phyloP scores from a whole-genome alignment of 148 eudicot species.

The Polygonum maritimum region DNA sequence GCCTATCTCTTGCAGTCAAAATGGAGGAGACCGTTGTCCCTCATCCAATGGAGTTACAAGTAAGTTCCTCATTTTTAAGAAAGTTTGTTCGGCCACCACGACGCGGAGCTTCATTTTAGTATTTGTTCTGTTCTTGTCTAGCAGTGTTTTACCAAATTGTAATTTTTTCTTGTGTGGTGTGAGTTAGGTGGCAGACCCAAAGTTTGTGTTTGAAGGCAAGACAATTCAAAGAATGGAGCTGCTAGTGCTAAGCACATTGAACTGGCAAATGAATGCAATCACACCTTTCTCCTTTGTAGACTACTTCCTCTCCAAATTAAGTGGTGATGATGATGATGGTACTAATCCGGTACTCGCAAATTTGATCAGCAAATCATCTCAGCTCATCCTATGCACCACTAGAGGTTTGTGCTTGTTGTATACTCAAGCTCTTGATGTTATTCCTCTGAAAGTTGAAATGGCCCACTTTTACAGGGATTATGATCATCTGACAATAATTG shows the following conservation, averaged over 20 bases:
- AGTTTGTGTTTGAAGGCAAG: constrained; percentile 65
- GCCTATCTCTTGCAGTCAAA: constrained; percentile 81
- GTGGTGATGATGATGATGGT: background rate
- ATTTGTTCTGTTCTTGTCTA: background rate
- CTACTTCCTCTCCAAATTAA: constrained; percentile 35
- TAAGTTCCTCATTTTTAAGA: background rate
- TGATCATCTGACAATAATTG: background rate
- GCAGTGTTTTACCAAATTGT: background rate
- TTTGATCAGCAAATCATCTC: constrained; percentile 43
- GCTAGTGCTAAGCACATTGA: constrained; percentile 51
- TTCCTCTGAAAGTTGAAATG: background rate
- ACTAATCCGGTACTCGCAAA: constrained; percentile 16
- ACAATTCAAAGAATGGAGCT: constrained; percentile 84
- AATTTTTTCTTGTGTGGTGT: background rate
- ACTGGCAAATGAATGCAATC: constrained; percentile 63
- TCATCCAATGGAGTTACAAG: constrained; percentile 53
- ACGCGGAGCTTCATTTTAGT: background rate
- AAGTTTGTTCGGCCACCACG: background rate
- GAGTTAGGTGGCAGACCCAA: constrained; percentile 57
- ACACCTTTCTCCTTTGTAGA: constrained; percentile 75
- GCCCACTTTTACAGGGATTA: background rate
- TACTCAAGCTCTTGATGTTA: background rate
- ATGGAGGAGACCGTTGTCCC: constrained; percentile 60
- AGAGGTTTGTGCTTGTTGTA: constrained; percentile 33
- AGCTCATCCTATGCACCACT: constrained; percentile 48